Conservation (phyloP, 2,329 filamentous ascomycete genomes). For the Verticillium longisporum region DNA sequence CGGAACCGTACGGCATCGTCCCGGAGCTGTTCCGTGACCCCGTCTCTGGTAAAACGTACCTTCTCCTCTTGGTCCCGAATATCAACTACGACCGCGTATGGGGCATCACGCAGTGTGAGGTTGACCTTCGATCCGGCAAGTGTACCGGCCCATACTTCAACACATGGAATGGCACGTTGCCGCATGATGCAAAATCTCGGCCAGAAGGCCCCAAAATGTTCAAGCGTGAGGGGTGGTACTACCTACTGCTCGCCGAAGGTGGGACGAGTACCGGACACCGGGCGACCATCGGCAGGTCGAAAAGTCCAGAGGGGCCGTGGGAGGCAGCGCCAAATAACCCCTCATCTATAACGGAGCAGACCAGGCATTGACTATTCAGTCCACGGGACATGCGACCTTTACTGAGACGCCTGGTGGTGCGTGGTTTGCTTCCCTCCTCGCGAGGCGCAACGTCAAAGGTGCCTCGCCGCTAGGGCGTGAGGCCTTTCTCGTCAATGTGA, state of each 20-base stretch:
- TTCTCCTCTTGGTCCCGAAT: constrained; percentile 15
- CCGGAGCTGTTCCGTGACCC: constrained; percentile 53
- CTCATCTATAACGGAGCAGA: constrained; percentile 16
- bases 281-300: constrained; percentile 29
- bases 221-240: constrained; percentile 52
- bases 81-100: constrained; percentile 16
- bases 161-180: constrained; percentile 11
- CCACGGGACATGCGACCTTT: constrained; percentile 15
- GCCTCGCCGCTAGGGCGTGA: constrained; percentile 14
- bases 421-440: constrained; percentile 16
- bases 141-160: constrained; percentile 13
- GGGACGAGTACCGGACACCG: constrained; percentile 42
- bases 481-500: constrained; percentile 14
- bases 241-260: constrained; percentile 52
- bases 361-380: constrained; percentile 11
- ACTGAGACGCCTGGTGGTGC: constrained; percentile 13
- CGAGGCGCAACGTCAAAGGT: constrained; percentile 11
- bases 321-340: constrained; percentile 30
- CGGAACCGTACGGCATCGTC: constrained; percentile 57
- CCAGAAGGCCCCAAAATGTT: constrained; percentile 52
- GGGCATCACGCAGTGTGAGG: constrained; percentile 16
- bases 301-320: constrained; percentile 31
- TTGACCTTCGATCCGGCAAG: constrained; percentile 11
- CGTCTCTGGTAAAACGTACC: constrained; percentile 27
- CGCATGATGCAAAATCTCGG: constrained; percentile 14